These are phyloP conservation scores for Berkeleyomyces rouxiae DNA, from an alignment of 2,329 filamentous ascomycete genomes.

Conservation along the genomic window DNA sequence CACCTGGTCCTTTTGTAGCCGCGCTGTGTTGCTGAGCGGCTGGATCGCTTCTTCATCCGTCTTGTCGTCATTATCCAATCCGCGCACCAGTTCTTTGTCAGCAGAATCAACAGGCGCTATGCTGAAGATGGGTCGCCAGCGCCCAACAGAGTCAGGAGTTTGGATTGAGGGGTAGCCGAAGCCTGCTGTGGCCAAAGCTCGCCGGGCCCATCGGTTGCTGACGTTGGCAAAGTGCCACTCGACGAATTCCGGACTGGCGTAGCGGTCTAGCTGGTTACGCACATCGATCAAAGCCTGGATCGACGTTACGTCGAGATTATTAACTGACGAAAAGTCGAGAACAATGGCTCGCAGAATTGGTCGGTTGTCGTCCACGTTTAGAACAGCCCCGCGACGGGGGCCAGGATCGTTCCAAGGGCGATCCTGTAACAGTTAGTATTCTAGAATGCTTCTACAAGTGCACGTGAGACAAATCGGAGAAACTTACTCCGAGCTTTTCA, in stretches of 20 bases:
- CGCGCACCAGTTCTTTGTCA: conserved; percentile 1
- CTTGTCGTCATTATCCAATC: background rate
- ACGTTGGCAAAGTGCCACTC: conserved; percentile 40
- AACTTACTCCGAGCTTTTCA: conserved; percentile 31
- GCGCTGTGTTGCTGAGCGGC: conserved; percentile 5
- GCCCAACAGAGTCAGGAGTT: conserved; percentile 17
- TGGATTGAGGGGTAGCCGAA: conserved; percentile 31
- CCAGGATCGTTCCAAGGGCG: conserved; percentile 40
- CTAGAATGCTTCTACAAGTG: background rate
- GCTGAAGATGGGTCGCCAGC: conserved; percentile 22
- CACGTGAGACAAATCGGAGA: background rate
- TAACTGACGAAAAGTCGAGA: conserved; percentile 40
- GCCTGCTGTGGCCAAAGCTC: conserved; percentile 37
- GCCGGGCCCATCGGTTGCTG: conserved; percentile 38
- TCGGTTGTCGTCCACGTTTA: conserved; percentile 21
- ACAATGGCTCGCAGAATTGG: conserved; percentile 37
- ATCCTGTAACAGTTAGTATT: conserved; percentile 19
- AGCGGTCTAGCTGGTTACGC: conserved; percentile 35
- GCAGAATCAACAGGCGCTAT: conserved; percentile 18
- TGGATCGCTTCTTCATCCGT: conserved; percentile 4
- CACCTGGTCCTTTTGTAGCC: conserved; percentile 14
- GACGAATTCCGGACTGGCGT: conserved; percentile 30
- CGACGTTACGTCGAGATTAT: conserved; percentile 40
- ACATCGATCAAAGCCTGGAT: conserved; percentile 40
- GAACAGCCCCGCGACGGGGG: conserved; percentile 22